phyloP scores from a whole-genome alignment of 768 basidiomycete genomes.

The Calocera viscosa region DNA sequence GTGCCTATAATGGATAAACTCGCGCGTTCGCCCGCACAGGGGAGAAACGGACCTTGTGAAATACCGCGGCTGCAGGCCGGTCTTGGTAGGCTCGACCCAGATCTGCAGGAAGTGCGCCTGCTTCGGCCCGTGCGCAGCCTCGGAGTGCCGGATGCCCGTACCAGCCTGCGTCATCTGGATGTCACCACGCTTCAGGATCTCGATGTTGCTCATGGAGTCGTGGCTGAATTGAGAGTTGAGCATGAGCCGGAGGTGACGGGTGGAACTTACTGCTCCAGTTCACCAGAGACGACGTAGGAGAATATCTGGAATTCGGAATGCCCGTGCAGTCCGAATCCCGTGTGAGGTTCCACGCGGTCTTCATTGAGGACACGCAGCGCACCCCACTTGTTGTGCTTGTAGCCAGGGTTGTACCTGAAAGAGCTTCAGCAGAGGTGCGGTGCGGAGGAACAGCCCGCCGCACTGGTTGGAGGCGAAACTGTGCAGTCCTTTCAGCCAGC shows the following conservation, averaged over 20 bases:
- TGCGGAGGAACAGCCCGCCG: no score
- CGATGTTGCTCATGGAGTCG: slow-evolving; percentile 85
- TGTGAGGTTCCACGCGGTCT: slow-evolving; percentile 61
- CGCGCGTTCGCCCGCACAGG: no score
- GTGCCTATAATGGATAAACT: no score
- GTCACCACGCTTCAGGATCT: slow-evolving; percentile 78
- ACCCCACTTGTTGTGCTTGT: slow-evolving; percentile 52
- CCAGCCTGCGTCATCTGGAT: slow-evolving; percentile 87
- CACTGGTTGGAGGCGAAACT: no score
- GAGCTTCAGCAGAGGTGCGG: no score
- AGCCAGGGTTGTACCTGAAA: no score
- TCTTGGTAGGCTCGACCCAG: slow-evolving; percentile 44
- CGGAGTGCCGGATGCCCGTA: slow-evolving; percentile 79
- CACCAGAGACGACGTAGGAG: slow-evolving; percentile 67
- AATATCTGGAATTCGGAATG: slow-evolving; percentile 88
- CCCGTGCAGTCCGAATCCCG: slow-evolving; percentile 76
- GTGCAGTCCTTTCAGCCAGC: no score
- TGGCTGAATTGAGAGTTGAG: slow-evolving; percentile 35
- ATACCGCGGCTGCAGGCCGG: slow-evolving; percentile 57
- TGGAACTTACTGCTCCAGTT: slow-evolving; percentile 66
- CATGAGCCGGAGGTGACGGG: neutral
- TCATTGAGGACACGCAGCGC: slow-evolving; percentile 84
- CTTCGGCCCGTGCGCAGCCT: slow-evolving; percentile 41
- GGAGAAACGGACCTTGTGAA: no score
- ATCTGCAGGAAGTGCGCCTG: slow-evolving; percentile 55